Base-by-base conservation (phyloP, 805 yeast species). In the Brettanomyces bruxellensis region DNA sequence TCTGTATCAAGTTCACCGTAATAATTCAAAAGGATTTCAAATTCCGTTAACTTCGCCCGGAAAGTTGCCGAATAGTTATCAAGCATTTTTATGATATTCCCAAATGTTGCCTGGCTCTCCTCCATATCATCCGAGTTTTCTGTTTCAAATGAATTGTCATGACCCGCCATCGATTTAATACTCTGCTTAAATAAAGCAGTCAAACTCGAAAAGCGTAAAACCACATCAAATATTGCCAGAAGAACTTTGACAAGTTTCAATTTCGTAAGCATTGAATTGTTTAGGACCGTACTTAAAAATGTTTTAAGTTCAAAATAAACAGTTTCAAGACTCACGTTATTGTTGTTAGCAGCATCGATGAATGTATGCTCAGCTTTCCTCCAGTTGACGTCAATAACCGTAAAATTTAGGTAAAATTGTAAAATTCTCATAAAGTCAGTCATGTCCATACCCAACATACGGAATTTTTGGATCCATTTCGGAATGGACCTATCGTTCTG, bases 221-320 rank as follows among this genome's bases (percentile, higher is more conserved):
- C 66, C 42, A 76, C 64, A 38, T 72, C 70, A 48, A 79, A 64
- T 47, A 80, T 55, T 43, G 62, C 64, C 51, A 73, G 70, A 40
- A 77, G 55, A 13, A 71, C 62, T 41, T 70, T 68, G 40, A 83
- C 66, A 44, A 83, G 61, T 41, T 69, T 70, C 18, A 76, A 71
- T 47, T 79, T 77, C 2, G 90, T 81, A 45, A 86, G 67, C 59
- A 86, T 70, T 9, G 88, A 78, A 52, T 82, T 85, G 51, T 78
- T 73, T 51, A 87, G 61, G 22, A 81, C 70, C 2, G 81, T 75
- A 57, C 81, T 84, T 49, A 86, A 65, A 54, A 75, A 81, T 7
- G 72, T 67, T 40, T 80, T 77, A 46, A 84, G 70, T 30, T 64
- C 63, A n/a, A 58, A 57, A 49, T 69, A 67, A 4, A 81, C 57